Evolutionary conservation across 257 asterid genomes (phyloP).

Genomic region (Fraxinus quadrangulata): DNA sequence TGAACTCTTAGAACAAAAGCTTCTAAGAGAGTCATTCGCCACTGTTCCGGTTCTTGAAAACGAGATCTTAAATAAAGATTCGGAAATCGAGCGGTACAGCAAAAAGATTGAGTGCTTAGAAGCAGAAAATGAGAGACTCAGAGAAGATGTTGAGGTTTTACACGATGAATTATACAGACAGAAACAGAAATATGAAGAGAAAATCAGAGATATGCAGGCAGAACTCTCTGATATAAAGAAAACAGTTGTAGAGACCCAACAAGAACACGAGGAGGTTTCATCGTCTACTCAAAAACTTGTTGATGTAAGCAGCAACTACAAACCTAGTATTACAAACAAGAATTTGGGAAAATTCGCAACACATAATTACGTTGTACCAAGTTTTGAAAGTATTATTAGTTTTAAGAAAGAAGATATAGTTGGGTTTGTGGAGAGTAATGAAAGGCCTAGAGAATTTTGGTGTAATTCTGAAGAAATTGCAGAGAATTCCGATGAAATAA

Average conservation of each 20-base stretch:
- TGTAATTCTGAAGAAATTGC: conserved; percentile 51
- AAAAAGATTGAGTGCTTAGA: conserved; percentile 76
- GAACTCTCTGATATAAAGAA: conserved; percentile 60
- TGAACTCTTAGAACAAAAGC: conserved; percentile 72
- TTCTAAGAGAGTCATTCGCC: conserved; percentile 62
- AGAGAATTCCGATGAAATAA: conserved; percentile 45
- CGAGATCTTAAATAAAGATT: conserved; percentile 56
- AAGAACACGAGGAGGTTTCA: conserved; percentile 39
- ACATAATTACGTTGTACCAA: conserved; percentile 19
- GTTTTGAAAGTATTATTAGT: conserved; percentile 1
- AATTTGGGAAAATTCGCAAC: conserved; percentile 50
- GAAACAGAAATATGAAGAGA: conserved; percentile 58
- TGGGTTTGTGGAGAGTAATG: conserved; percentile 35
- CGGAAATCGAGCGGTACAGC: conserved; percentile 55
- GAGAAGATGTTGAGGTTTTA: conserved; percentile 73
- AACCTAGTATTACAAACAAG: conserved; percentile 30
- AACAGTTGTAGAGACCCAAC: conserved; percentile 43
- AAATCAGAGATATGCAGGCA: conserved; percentile 54
- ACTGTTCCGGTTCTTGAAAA: conserved; percentile 73
- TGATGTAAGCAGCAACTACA: conserved; percentile 32
- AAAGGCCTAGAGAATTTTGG: conserved; percentile 44
- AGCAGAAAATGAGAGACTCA: conserved; percentile 69
- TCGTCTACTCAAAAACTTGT: conserved; percentile 36
- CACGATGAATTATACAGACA: conserved; percentile 65
- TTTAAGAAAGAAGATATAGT: conserved; percentile 41